Conservation (phyloP, 306 rosid species). For the Pyrus betulifolia region DNA sequence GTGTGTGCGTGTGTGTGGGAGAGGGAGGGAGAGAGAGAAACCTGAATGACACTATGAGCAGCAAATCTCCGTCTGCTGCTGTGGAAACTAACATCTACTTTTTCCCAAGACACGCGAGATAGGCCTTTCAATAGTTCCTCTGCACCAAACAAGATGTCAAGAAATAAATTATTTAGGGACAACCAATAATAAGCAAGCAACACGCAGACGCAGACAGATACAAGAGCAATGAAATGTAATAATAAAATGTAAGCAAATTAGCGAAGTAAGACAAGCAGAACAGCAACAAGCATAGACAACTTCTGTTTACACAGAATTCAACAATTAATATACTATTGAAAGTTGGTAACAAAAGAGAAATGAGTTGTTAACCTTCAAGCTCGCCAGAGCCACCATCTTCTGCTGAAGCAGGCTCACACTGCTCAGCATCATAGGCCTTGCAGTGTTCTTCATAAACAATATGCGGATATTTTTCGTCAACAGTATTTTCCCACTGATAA, state of each 20-base stretch:
- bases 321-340: neutral
- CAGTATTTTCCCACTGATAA: constrained; percentile 69
- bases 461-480: constrained; percentile 87
- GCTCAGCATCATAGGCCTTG: constrained; percentile 73
- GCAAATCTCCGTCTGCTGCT: constrained; percentile 67
- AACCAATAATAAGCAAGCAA: neutral
- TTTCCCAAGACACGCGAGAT: constrained; percentile 85
- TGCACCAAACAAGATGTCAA: constrained; percentile 23
- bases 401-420: constrained; percentile 30
- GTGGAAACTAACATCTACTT: constrained; percentile 93
- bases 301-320: neutral
- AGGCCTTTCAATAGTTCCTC: constrained; percentile 83
- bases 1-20: neutral
- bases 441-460: constrained; percentile 86
- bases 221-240: neutral
- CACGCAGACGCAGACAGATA: neutral
- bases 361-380: constrained; percentile 66
- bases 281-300: neutral
- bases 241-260: neutral
- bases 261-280: neutral
- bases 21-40: constrained; percentile 8
- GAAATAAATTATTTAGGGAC: neutral
- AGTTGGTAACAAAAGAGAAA: neutral
- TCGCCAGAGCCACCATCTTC: constrained; percentile 43
- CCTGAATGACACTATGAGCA: constrained; percentile 98